Evolutionary conservation across 257 asterid species (phyloP).

Genomic region (Prunella vulgaris): DNA sequence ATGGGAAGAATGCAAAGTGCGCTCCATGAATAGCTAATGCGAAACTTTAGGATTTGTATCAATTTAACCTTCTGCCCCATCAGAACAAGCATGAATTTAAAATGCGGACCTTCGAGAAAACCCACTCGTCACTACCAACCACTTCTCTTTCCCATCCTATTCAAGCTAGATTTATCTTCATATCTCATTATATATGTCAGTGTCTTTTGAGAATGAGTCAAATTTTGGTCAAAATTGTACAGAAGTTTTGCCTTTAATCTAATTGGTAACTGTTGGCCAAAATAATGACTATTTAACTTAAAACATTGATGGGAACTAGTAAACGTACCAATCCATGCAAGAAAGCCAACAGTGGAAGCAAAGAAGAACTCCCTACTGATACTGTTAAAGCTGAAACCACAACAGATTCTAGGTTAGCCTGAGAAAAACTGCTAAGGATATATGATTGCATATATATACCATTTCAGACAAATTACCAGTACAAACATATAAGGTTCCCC

Average conservation of each 20-base stretch:
- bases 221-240: too few relatives aligned
- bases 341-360: slow-evolving; percentile 61
- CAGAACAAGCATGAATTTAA: not conserved
- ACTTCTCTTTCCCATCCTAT: too few relatives aligned
- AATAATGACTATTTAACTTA: not conserved
- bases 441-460: not conserved
- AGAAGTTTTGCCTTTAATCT: not conserved
- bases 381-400: slow-evolving; percentile 50
- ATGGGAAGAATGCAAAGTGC: not conserved
- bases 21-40: not conserved
- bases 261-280: not conserved
- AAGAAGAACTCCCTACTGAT: slow-evolving; percentile 70
- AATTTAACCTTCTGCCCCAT: not conserved
- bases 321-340: slow-evolving; percentile 65
- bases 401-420: slow-evolving; percentile 8
- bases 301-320: not conserved
- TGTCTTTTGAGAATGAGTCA: too few relatives aligned
- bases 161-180: too few relatives aligned
- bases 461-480: slow-evolving; percentile 44
- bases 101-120: too few relatives aligned
- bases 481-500: slow-evolving; percentile 92
- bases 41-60: not conserved
- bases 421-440: not conserved
- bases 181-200: too few relatives aligned
- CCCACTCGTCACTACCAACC: too few relatives aligned